Evolutionary conservation across 192 early-diverging fungal genomes (phyloP), one percentile per base, ranked within the genome.

Genomic region (Umbelopsis vinacea): DNA sequence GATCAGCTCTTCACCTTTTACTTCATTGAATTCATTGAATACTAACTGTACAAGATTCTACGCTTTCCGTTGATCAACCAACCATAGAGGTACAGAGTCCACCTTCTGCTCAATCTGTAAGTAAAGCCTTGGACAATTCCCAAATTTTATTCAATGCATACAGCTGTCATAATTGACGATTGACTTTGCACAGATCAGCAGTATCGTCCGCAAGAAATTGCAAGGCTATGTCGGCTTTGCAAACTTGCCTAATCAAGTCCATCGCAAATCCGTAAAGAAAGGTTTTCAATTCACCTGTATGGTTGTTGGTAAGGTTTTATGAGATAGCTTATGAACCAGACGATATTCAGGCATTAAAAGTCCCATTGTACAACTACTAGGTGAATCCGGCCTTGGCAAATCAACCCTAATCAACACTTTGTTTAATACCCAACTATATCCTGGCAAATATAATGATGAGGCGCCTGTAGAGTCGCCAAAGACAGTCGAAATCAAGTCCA

Each of bases 321-420:
- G n/a, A 52, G 8, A 9, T 26, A 26, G 23, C 12, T 22, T 54
- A 29, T 23, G 5, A 2, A 54, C 7, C 5, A 54, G 4, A 22
- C 7, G 23, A 12, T 9, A 1, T 29, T 19, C 0, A 6, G 17
- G 11, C 29, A 26, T 45, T n/a, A 38, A 52, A 26, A 9, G 0
- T 40, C 1, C n/a, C 33, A 7, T 53, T 63, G 21, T 35, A n/a
- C 23, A 29, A 29, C 3, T 19, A 37, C 6, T 45, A 79, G 77
- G 77, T 68, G 94, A 96, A 75, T 93, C 96, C 40, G 97, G 97
- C 45, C 87, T 98, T 37, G 97, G 97, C 69, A 99, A 99, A 87
- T 95, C 94, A 23, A 99, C 97, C 10, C 86, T 99, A 45, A 92
- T 98, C 84, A 99, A 99, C 86, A 99, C 97, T 46, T 79, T 99